phyloP scores from a whole-genome alignment of 2,329 filamentous ascomycete genomes.

The Fusarium sp. region DNA sequence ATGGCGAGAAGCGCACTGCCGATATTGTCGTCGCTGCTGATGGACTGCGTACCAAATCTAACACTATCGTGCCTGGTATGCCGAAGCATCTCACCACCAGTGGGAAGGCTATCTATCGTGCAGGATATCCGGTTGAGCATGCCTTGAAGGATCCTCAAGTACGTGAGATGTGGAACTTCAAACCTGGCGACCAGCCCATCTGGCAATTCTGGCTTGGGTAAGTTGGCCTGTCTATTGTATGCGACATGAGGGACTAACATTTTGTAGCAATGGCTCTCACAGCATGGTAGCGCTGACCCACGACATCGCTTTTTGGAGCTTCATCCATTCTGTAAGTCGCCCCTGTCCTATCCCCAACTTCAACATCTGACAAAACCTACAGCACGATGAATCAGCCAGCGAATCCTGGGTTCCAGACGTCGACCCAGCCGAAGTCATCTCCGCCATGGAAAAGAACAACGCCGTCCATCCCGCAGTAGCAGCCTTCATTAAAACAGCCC shows the following conservation, averaged over 20 bases:
- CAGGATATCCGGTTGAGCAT: conserved; percentile 29
- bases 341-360: fast-evolving
- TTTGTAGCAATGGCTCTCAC: conserved; percentile 25
- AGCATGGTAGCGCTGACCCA: conserved; percentile 30
- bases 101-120: conserved; percentile 35
- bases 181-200: conserved; percentile 18
- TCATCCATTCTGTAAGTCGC: conserved; percentile 27
- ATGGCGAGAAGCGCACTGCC: conserved; percentile 30
- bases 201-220: conserved; percentile 40
- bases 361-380: fast-evolving
- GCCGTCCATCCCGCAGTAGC: conserved; percentile 30
- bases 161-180: conserved; percentile 35
- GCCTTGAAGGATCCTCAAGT: conserved; percentile 30
- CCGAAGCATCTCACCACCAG: conserved; percentile 15
- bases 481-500: conserved; percentile 30
- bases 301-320: conserved; percentile 36
- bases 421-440: conserved; percentile 29
- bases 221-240: fast-evolving
- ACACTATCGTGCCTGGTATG: conserved; percentile 26
- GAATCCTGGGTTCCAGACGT: conserved; percentile 36
- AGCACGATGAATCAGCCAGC: conserved; percentile 32
- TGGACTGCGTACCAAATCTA: conserved; percentile 29
- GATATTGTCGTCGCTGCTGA: conserved; percentile 34
- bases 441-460: conserved; percentile 34
- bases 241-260: fast-evolving